Base-by-base conservation (phyloP, 352 stramenopile species). In the Globisporangium irregulare region DNA sequence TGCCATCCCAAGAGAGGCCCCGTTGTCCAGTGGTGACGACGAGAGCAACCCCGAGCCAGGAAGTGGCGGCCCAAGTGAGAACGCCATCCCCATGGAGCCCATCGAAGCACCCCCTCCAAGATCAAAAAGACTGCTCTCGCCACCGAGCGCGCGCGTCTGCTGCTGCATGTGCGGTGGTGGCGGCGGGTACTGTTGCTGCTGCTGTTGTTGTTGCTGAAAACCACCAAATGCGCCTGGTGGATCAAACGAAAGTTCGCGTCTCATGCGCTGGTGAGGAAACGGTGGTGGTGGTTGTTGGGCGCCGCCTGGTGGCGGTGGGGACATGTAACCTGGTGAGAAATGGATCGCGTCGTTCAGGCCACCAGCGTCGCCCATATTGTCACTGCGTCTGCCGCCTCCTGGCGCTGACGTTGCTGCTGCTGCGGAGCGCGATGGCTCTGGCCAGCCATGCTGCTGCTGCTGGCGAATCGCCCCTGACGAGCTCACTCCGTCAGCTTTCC, bases 1-100 rank as follows among this genome's bases (percentile, higher is more conserved):
- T 59, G 18, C 68, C 25, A 68, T 56, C 1, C 67, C 64, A 4
- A 77, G 60, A 24, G 60, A 25, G 46, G 48, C 50, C 1, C 60
- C 46, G 12, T 32, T 66, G 14, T 66, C 60, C 8, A 59, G 48
- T 20, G 46, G n/a, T 48, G 43, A 58, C 4, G 60, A 58, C 48
- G 48, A 50, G 4, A 66, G 46, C 46, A 66, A 22, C 7, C 48
- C 25, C 0, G 60, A 58, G 27, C 46, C 29, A 6, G 60, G 48
- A 9, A 66, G 60, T 22, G 60, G 48, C 18, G 46, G 43, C 14
- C 43, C 43, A 32, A 58, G 60, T 4, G 60, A 27, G 48, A 66
- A 66, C 14, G 29, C n/a, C 57, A 62, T 46, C 22, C 57, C 57
- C 14, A 46, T 29, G 10, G 56, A 62, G 34, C 58, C 24, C 41